Conservation (phyloP, 2,329 filamentous ascomycete species). For the Boeremia exigua region DNA sequence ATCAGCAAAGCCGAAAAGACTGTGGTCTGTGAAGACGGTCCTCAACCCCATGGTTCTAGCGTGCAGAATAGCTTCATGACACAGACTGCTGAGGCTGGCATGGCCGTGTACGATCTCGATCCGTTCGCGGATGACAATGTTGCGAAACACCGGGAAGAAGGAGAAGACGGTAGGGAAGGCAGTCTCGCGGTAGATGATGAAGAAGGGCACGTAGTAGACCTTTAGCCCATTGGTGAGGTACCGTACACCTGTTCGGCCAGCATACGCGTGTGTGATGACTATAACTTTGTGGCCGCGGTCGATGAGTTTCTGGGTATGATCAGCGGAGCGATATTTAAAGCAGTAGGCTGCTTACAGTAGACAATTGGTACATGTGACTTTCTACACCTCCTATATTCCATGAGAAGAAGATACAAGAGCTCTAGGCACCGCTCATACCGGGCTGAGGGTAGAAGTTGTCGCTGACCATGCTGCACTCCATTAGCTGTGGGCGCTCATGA, state of each 20-base stretch:
- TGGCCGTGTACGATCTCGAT: slow-evolving; percentile 99
- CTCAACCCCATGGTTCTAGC: slow-evolving; percentile 94
- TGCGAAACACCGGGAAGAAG: slow-evolving; percentile 96
- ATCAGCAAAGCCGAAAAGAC: slow-evolving; percentile 95
- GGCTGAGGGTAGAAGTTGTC: slow-evolving; percentile 99
- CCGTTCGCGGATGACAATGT: slow-evolving; percentile 90
- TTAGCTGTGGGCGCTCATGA: slow-evolving; percentile 17
- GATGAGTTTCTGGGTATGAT: slow-evolving; percentile 74
- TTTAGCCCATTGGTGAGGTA: slow-evolving; percentile 98
- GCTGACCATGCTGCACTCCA: slow-evolving; percentile 77
- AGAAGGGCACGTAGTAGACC: slow-evolving; percentile 96
- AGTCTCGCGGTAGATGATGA: slow-evolving; percentile 91
- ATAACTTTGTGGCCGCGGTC: slow-evolving; percentile 98
- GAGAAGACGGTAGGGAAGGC: slow-evolving; percentile 98
- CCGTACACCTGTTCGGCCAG: slow-evolving; percentile 86
- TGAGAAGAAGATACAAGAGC: slow-evolving; percentile 24
- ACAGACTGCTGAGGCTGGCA: slow-evolving; percentile 88
- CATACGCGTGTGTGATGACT: slow-evolving; percentile 94
- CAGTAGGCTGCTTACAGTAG: slow-evolving; percentile 61
- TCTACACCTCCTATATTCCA: slow-evolving; percentile 75
- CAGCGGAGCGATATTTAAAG: slow-evolving; percentile 1
- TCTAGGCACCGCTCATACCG: slow-evolving; percentile 51
- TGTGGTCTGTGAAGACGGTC: slow-evolving; percentile 97
- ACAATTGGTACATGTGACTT: slow-evolving; percentile 97
- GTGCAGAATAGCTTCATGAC: slow-evolving; percentile 93